These are phyloP conservation scores for Brassica juncea DNA, from an alignment of 345 rosid genomes.

Conservation along the genomic window DNA sequence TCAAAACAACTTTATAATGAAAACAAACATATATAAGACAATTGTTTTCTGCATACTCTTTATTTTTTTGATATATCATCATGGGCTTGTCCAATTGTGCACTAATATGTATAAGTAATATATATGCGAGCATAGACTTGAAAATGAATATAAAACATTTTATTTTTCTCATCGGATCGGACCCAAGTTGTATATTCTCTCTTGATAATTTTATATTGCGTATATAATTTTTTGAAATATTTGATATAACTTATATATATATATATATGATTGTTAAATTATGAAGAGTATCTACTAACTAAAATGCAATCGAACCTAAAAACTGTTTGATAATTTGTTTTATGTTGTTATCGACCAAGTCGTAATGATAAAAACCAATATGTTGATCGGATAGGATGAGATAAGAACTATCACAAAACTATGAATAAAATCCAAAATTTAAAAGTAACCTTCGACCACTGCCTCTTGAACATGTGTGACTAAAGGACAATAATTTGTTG, in stretches of 20 bases:
- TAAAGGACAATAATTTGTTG: conserved; percentile 23
- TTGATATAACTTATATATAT: not conserved
- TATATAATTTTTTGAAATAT: not conserved
- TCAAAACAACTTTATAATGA: conserved; percentile 18
- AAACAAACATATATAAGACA: not conserved
- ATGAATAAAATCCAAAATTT: conserved; percentile 7
- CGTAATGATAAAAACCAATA: not conserved
- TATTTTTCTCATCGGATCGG: not conserved
- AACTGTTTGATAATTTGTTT: not conserved
- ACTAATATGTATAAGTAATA: not conserved
- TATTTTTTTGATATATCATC: not conserved
- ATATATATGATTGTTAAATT: not conserved
- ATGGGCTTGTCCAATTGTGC: not conserved
- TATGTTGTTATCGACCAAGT: not conserved
- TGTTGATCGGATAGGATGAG: conserved; percentile 28
- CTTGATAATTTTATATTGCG: not conserved
- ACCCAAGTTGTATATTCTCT: not conserved
- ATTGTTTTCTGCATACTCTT: conserved; percentile 6
- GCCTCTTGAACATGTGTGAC: conserved; percentile 19
- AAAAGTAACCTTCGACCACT: conserved; percentile 25
- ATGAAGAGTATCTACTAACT: not conserved
- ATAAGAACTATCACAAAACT: conserved; percentile 29
- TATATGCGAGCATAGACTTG: not conserved
- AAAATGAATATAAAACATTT: not conserved
- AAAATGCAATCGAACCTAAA: too few species aligned